Conservation (phyloP, 2,329 filamentous ascomycete species). For the Acrocalymma vagum region DNA sequence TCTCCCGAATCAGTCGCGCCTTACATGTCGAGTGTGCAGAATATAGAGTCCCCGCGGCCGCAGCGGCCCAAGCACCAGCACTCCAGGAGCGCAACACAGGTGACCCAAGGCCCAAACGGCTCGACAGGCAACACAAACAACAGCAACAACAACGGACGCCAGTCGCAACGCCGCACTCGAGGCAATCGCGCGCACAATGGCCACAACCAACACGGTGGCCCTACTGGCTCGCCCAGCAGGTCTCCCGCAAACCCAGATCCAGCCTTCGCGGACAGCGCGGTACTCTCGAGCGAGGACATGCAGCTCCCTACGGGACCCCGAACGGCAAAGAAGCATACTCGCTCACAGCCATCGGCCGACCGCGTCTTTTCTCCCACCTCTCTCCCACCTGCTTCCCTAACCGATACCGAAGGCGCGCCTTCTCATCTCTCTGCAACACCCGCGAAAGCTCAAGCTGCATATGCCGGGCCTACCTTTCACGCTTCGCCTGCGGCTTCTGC, state of each 20-base stretch:
- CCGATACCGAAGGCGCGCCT: conserved; percentile 34
- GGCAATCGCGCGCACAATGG: conserved; percentile 42
- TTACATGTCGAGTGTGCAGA: conserved; percentile 44
- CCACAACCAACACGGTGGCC: conserved; percentile 28
- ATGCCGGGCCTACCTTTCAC: conserved; percentile 94
- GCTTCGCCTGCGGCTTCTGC: conserved; percentile 91
- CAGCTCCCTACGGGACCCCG: conserved; percentile 31
- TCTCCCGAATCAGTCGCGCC: conserved; percentile 9
- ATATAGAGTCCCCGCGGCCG: conserved; percentile 42
- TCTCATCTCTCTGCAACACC: conserved; percentile 37
- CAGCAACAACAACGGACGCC: conserved; percentile 31
- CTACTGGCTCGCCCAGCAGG: conserved; percentile 23
- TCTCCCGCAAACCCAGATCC: conserved; percentile 14
- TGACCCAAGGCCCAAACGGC: no score
- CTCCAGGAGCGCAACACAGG: conserved; percentile 38
- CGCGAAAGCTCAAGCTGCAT: conserved; percentile 62
- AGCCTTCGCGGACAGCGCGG: conserved; percentile 32
- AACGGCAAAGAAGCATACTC: conserved; percentile 39
- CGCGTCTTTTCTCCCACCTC: conserved; percentile 30
- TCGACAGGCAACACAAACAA: no score
- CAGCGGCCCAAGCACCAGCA: conserved; percentile 41
- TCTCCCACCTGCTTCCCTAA: conserved; percentile 28
- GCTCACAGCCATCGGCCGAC: conserved; percentile 37
- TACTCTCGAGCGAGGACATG: conserved; percentile 38
- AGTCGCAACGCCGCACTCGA: conserved; percentile 37